Percentiles rank a stretch among this genome's conserved stretches.
Conservation (phyloP, 2,329 filamentous ascomycete species). For the Neonectria sp. region DNA sequence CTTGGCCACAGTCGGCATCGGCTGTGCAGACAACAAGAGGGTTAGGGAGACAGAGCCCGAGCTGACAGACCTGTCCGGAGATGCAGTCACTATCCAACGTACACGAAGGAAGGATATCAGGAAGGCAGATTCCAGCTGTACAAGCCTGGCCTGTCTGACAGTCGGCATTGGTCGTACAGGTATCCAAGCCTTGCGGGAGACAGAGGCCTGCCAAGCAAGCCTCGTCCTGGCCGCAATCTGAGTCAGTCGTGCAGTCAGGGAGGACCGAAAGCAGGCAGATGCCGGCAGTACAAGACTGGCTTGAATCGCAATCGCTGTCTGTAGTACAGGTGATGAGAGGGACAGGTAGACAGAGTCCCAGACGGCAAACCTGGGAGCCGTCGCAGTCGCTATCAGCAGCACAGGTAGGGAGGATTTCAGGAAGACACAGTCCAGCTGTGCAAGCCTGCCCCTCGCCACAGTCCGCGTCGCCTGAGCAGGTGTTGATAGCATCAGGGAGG, state of each 20-base stretch:
- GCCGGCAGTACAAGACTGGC: slow-evolving; percentile 4
- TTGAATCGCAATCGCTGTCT: neutral
- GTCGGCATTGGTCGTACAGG: neutral
- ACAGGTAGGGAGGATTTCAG: neutral
- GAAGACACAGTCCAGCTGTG: slow-evolving; percentile 12
- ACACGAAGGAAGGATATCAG: slow-evolving; percentile 6
- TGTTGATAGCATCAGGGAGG: neutral
- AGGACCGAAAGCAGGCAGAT: slow-evolving; percentile 11
- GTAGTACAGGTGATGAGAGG: neutral
- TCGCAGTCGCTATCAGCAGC: slow-evolving; percentile 6
- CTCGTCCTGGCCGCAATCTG: neutral
- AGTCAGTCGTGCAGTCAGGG: neutral
- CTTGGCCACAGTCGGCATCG: slow-evolving; percentile 7
- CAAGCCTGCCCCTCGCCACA: slow-evolving; percentile 15
- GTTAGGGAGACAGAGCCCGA: slow-evolving; percentile 16
- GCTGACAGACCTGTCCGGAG: slow-evolving; percentile 4
- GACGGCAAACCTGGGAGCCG: neutral
- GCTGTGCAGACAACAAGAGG: neutral
- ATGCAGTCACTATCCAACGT: neutral
- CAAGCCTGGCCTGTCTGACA: slow-evolving; percentile 14
- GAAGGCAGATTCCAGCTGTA: slow-evolving; percentile 17
- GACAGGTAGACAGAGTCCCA: slow-evolving; percentile 13
- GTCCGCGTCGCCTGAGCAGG: slow-evolving; percentile 4
- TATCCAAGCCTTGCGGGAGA: neutral
- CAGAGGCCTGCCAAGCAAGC: slow-evolving; percentile 15